Base-by-base conservation (phyloP, 768 basidiomycete genomes). In the Agaricus sinodeliciosus region DNA sequence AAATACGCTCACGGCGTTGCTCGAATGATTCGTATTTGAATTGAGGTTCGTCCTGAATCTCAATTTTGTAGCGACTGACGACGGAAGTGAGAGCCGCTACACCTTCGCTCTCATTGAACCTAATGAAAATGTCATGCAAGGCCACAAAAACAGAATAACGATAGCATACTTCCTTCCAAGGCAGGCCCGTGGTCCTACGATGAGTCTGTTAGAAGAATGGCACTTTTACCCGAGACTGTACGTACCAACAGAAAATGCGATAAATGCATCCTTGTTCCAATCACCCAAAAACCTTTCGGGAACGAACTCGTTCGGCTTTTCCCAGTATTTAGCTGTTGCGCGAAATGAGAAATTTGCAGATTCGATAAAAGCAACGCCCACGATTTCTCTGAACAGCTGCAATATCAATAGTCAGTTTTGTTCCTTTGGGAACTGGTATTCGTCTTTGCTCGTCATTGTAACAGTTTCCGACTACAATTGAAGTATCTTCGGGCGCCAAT, bases 51-150 rank as follows among this genome's bases (percentile, higher is more conserved):
- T 79, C 76, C 55, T 74, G 74, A 28, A 80, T 60, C 42, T 72
- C 70, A 47, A 81, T 69, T 53, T 68, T 72, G 62, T 77, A 82
- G 26, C 62, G 65, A 7, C 67, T 66, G 13, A 81, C 60, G 31
- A 83, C 59, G 63, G 76, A 68, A 13, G 77, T 74, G n/a, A 83
- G 64, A 41, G 75, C 70, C 4, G 74, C 78, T 41, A 79, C 67
- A 25, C 67, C 75, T 61, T 79, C 77, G 1, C 74, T 76, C 62
- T 81, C 79, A n/a, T 69, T 71, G 60, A 78, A 79, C 57, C 75
- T 78, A 48, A 7, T 40, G 18, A 5, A 8, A 26, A 27, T 16
- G 18, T 36, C 22, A 34, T 9, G 46, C 36, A 43, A 40, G 31
- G n/a, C 11, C n/a, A 13, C 13, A 16, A 6, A 28, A 8, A 7